These are phyloP conservation scores for Penicillium sp. DNA, from an alignment of 2,329 filamentous ascomycete genomes.

Conservation along the genomic window DNA sequence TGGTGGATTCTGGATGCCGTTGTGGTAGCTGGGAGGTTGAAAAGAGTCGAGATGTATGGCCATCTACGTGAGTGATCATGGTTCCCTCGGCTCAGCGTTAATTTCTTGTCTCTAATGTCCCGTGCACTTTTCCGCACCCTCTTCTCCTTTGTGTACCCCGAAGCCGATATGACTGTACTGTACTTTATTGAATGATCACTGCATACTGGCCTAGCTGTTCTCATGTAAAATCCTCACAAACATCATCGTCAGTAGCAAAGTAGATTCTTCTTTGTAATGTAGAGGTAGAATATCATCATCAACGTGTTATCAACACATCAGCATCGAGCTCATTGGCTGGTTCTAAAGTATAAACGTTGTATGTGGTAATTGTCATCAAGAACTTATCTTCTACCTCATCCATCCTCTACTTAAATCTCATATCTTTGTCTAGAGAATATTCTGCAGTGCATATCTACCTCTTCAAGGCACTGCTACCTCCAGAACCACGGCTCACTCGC, in stretches of 20 bases:
- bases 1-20: background rate
- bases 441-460: too few species aligned
- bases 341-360: background rate
- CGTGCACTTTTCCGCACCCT: background rate
- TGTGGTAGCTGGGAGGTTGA: background rate
- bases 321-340: background rate
- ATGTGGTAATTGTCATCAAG: background rate
- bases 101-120: background rate
- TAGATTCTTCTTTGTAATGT: too few species aligned
- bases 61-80: background rate
- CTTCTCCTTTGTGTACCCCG: slow-evolving; percentile 1
- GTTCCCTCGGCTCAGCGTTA: background rate
- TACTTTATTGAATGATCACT: slow-evolving; percentile 1
- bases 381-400: background rate
- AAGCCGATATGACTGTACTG: slow-evolving; percentile 4
- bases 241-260: too few species aligned
- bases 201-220: background rate
- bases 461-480: too few species aligned
- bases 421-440: too few species aligned
- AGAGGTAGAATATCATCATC: background rate
- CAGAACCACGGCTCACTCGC: too few species aligned
- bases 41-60: background rate
- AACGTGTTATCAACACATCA: background rate
- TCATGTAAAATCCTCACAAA: background rate
- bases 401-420: too few species aligned